Conservation (phyloP, 345 rosid species). For the Citrus inodora region DNA sequence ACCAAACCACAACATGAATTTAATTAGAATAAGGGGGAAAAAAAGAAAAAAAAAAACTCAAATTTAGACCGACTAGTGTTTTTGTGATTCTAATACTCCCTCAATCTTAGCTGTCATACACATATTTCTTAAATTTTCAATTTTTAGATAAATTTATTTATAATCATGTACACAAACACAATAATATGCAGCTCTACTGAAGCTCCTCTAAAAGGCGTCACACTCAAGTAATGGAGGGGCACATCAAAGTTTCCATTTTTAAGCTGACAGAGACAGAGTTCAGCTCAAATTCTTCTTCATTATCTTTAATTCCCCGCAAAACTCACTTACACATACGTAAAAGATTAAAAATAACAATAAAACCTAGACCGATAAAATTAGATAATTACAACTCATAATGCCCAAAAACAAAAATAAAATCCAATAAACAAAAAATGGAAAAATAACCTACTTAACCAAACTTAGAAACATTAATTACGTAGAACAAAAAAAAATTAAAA, state of each 20-base stretch:
- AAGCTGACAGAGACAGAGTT: neutral
- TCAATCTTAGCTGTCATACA: neutral
- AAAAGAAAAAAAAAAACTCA: neutral
- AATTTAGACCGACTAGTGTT: neutral
- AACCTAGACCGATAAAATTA: neutral
- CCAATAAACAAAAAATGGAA: neutral
- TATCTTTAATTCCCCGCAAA: neutral
- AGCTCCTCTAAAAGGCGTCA: neutral
- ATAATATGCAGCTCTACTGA: neutral
- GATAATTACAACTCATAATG: neutral
- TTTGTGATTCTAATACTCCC: neutral
- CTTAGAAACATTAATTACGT: neutral
- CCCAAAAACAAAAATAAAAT: neutral
- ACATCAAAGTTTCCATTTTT: neutral
- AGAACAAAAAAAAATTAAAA: neutral
- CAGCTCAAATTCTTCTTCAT: neutral
- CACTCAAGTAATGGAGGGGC: neutral
- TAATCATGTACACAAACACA: neutral
- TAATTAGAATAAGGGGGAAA: too few species aligned
- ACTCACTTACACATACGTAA: neutral
- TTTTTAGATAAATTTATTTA: neutral
- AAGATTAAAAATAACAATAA: neutral
- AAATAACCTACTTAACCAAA: slow-evolving; percentile 10
- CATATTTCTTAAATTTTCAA: neutral
- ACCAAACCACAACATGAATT: neutral